Evolutionary conservation across 768 basidiomycete species (phyloP).

Genomic region (Suillus lakei): DNA sequence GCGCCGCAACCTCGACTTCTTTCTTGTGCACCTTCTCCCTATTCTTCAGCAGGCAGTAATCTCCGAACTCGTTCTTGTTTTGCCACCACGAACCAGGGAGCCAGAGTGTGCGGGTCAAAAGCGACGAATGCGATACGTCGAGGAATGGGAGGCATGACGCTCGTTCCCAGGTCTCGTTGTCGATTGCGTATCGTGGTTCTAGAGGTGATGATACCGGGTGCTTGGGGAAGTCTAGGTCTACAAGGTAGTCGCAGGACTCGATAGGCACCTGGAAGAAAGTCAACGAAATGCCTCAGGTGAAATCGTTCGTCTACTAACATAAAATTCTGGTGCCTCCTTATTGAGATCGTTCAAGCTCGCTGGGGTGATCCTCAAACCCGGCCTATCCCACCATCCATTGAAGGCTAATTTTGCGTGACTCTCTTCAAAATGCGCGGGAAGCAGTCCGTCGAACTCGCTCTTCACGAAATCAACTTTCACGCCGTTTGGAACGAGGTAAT

Average conservation of each 20-base stretch:
- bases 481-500: conserved; percentile 85
- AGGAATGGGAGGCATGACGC: conserved; percentile 84
- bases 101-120: conserved; percentile 81
- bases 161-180: conserved; percentile 76
- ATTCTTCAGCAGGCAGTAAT: conserved; percentile 88
- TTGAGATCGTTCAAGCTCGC: conserved; percentile 87
- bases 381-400: conserved; percentile 37
- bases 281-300: conserved; percentile 10
- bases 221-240: conserved; percentile 87
- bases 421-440: conserved; percentile 80
- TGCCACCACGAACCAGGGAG: conserved; percentile 76
- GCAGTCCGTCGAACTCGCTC: conserved; percentile 87
- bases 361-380: conserved; percentile 66
- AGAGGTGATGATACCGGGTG: conserved; percentile 56
- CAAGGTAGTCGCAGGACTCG: conserved; percentile 82
- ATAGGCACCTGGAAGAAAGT: conserved; percentile 59
- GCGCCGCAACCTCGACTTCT: conserved; percentile 24
- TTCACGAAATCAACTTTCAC: conserved; percentile 88
- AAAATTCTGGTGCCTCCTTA: conserved; percentile 73
- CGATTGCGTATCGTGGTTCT: conserved; percentile 82
- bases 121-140: conserved; percentile 74
- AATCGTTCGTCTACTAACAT: conserved; percentile 55
- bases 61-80: conserved; percentile 75
- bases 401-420: conserved; percentile 2
- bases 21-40: conserved; percentile 37